Evolutionary conservation across 768 basidiomycete species (phyloP).

Genomic region (Auricularia sp.): DNA sequence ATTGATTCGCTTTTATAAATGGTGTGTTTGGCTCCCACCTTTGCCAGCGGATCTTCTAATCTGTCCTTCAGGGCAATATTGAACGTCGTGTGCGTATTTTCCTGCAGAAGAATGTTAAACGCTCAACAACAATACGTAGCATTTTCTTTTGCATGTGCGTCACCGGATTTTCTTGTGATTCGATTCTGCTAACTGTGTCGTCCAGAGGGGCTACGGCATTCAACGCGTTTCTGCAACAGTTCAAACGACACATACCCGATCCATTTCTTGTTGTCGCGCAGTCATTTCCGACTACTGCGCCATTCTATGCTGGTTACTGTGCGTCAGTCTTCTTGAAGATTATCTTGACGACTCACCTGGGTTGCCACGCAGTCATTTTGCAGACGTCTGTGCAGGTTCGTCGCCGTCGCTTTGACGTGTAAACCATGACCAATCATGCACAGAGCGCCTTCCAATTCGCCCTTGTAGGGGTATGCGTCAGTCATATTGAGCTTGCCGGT

Average conservation of each 20-base stretch:
- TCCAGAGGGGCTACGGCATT: constrained; percentile 19
- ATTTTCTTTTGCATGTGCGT: constrained; percentile 14
- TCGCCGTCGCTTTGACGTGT: constrained; percentile 6
- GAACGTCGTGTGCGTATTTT: background rate
- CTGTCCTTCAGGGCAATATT: background rate
- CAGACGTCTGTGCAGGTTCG: constrained; percentile 5
- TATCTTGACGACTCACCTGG: too few species aligned
- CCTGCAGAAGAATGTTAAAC: background rate
- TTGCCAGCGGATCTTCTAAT: background rate
- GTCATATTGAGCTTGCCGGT: too few species aligned
- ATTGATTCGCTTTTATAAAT: constrained; percentile 27
- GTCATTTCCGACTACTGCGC: constrained; percentile 13
- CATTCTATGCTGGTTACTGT: constrained; percentile 24
- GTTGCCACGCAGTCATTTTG: constrained; percentile 3
- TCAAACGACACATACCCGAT: constrained; percentile 7
- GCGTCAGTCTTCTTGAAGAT: constrained; percentile 1
- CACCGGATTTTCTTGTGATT: background rate
- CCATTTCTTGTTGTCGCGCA: background rate
- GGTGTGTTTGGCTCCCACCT: background rate
- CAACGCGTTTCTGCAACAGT: constrained; percentile 17
- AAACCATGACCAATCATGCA: background rate
- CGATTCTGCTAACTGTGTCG: constrained; percentile 9
- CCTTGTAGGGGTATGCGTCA: background rate
- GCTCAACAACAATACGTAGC: background rate
- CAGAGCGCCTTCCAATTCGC: constrained; percentile 3